These are phyloP conservation scores for Nannizziopsis arthrosporioides DNA, from an alignment of 2,329 filamentous ascomycete genomes.

Conservation along the genomic window DNA sequence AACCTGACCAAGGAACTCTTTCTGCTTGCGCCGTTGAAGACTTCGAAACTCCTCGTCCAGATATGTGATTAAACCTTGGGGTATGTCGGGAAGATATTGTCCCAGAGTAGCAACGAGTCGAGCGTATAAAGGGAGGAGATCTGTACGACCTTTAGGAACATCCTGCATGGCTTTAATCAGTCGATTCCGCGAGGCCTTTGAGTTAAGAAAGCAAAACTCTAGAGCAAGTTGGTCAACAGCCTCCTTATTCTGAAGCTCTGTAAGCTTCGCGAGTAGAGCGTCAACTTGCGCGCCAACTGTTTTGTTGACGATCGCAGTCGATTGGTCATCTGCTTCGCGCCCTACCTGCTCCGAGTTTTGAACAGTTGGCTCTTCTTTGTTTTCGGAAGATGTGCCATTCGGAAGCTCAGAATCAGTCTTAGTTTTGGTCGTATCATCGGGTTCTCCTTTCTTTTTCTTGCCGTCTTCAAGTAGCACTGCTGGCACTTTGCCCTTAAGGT, in stretches of 20 bases:
- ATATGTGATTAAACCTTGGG: slow-evolving; percentile 80
- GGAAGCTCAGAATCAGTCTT: slow-evolving; percentile 44
- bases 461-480: slow-evolving; percentile 84
- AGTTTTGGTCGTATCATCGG: slow-evolving; percentile 73
- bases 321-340: slow-evolving; percentile 62
- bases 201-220: slow-evolving; percentile 97
- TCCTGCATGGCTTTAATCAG: slow-evolving; percentile 88
- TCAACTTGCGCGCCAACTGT: slow-evolving; percentile 96
- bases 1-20: slow-evolving; percentile 91
- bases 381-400: slow-evolving; percentile 34
- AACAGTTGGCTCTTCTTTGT: slow-evolving; percentile 31
- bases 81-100: slow-evolving; percentile 88
- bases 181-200: slow-evolving; percentile 90
- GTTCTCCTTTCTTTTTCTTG: slow-evolving; percentile 82
- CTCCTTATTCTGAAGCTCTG: slow-evolving; percentile 84
- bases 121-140: slow-evolving; percentile 84
- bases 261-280: slow-evolving; percentile 72
- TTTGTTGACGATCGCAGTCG: slow-evolving; percentile 92
- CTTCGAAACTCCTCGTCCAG: slow-evolving; percentile 95
- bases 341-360: slow-evolving; percentile 34
- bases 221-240: slow-evolving; percentile 82
- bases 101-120: slow-evolving; percentile 85
- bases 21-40: slow-evolving; percentile 89
- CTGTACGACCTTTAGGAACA: slow-evolving; percentile 83
- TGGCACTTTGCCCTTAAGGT: slow-evolving; percentile 90